Evolutionary conservation across 2,329 filamentous ascomycete species (phyloP).

Genomic region (Aspergillus alliaceus): DNA sequence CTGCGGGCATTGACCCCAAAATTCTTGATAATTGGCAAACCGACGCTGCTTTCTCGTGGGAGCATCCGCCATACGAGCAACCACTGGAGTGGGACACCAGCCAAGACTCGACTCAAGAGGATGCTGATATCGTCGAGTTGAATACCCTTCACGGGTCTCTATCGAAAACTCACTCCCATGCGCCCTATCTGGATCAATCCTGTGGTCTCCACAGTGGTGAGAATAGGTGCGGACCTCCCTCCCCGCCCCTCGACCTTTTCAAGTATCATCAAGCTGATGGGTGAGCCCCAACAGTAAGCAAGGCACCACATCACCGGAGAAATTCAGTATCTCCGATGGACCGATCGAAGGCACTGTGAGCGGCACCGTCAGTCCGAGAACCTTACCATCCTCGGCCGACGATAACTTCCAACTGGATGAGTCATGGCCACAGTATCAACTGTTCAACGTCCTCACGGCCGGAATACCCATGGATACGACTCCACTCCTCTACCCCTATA

Average conservation of each 20-base stretch:
- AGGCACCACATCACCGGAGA: slow-evolving; percentile 32
- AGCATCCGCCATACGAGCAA: slow-evolving; percentile 36
- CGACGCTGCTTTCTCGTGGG: slow-evolving; percentile 37
- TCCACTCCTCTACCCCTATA: slow-evolving; percentile 33
- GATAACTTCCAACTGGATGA: slow-evolving; percentile 40
- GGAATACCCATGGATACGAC: slow-evolving; percentile 33
- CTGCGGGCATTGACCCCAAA: slow-evolving; percentile 44
- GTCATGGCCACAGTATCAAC: slow-evolving; percentile 38
- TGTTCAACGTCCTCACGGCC: slow-evolving; percentile 33
- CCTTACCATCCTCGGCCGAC: slow-evolving; percentile 37
- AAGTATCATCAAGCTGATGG: slow-evolving; percentile 10
- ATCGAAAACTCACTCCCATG: slow-evolving; percentile 18
- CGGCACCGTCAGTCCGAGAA: slow-evolving; percentile 38
- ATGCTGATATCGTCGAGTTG: slow-evolving; percentile 36
- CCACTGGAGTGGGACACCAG: slow-evolving; percentile 40
- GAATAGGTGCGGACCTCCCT: slow-evolving; percentile 26
- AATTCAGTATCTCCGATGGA: slow-evolving; percentile 31
- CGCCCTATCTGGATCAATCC: slow-evolving; percentile 24
- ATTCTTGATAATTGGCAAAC: slow-evolving; percentile 42
- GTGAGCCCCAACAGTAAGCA: slow-evolving; percentile 28
- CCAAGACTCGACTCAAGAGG: slow-evolving; percentile 39
- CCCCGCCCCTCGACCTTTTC: too few species aligned
- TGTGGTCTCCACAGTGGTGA: slow-evolving; percentile 24
- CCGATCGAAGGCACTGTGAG: slow-evolving; percentile 31
- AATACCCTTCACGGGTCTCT: slow-evolving; percentile 31